A percentile compares a stretch with the other conserved stretches of the same genome.
These are phyloP conservation scores for slime mould (Dictyostelium discoideum) DNA, from an alignment of 78 protist genomes.

Conservation along the genomic window DNA sequence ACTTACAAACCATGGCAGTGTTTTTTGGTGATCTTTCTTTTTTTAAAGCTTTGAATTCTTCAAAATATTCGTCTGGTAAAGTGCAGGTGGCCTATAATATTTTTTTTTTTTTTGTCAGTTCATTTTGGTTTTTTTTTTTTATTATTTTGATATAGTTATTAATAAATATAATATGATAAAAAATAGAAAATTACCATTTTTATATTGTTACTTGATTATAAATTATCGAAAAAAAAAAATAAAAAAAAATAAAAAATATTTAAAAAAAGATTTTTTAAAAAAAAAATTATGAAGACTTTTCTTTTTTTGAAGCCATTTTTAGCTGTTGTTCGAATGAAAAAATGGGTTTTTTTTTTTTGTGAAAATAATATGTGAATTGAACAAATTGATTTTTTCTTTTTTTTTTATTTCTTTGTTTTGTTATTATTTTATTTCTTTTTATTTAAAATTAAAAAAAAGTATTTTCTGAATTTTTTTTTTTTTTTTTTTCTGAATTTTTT, in stretches of 20 bases:
- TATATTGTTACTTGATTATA: not conserved
- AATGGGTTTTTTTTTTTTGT: not conserved
- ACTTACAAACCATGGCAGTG: slow-evolving; percentile 64
- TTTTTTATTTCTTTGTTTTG: not conserved
- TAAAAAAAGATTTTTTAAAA: not conserved
- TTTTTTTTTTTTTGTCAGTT: not conserved
- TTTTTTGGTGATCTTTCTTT: slow-evolving; percentile 23
- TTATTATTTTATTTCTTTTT: not conserved
- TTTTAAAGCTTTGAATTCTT: slow-evolving; percentile 51
- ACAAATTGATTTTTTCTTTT: no score
- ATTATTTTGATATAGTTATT: not conserved
- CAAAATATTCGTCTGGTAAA: slow-evolving; percentile 8
- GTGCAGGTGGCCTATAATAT: slow-evolving; percentile 40
- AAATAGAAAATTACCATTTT: not conserved
- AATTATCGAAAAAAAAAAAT: not conserved
- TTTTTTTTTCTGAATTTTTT: no score
- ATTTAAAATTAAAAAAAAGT: no score
- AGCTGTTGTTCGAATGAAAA: not conserved
- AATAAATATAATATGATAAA: not conserved
- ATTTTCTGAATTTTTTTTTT: no score
- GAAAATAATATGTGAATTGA: no score
- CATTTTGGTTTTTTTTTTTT: not conserved
- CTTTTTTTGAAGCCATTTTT: not conserved
- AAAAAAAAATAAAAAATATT: no score
- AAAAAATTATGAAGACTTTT: not conserved